Evolutionary conservation across 177 flowering plant genomes (phyloP).

Genomic region (Vitis hybrid): DNA sequence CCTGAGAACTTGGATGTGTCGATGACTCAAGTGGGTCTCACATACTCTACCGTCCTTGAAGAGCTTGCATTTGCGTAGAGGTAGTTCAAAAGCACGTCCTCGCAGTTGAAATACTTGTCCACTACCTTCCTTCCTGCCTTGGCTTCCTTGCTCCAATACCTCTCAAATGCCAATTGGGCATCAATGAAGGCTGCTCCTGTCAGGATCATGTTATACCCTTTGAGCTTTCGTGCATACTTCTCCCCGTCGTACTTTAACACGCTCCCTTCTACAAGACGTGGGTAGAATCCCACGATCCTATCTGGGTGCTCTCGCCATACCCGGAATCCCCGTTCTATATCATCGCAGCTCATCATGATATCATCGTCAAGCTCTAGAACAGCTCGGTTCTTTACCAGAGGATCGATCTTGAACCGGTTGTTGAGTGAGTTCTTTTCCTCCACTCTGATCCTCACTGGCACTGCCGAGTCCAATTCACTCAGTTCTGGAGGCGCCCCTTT

Average conservation of each 20-base stretch:
- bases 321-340: constrained; percentile 79
- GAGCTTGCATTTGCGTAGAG: constrained; percentile 79
- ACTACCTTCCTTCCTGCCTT: constrained; percentile 63
- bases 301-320: constrained; percentile 92
- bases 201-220: constrained; percentile 84
- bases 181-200: constrained; percentile 96
- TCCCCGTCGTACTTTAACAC: constrained; percentile 73
- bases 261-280: constrained; percentile 59
- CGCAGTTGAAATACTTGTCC: constrained; percentile 80
- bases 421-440: constrained; percentile 79
- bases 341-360: constrained; percentile 91
- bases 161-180: constrained; percentile 47
- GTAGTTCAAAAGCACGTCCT: constrained; percentile 84
- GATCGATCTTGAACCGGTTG: constrained; percentile 76
- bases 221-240: constrained; percentile 62
- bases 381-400: constrained; percentile 65
- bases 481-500: constrained; percentile 70
- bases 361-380: constrained; percentile 97
- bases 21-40: constrained; percentile 81
- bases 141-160: constrained; percentile 80
- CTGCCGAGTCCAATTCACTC: constrained; percentile 73
- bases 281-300: constrained; percentile 87
- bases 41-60: constrained; percentile 72
- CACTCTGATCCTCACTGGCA: constrained; percentile 76
- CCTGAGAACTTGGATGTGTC: constrained; percentile 87